These are phyloP conservation scores for Kwoniella botswanensis DNA, from an alignment of 768 basidiomycete genomes.

Conservation along the genomic window DNA sequence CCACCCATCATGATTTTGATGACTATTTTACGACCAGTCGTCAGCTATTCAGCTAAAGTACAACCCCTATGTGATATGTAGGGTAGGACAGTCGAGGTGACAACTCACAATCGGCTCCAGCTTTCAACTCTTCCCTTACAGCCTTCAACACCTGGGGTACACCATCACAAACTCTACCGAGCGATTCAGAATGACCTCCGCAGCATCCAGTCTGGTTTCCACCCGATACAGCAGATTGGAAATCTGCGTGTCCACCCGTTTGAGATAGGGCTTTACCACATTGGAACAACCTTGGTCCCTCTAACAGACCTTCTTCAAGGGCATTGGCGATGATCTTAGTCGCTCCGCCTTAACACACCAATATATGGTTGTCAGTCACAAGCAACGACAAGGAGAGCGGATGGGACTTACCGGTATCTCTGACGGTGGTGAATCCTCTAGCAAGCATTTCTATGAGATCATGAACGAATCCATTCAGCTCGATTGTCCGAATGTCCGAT, in stretches of 20 bases:
- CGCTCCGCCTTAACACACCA: constrained; percentile 49
- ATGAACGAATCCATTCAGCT: not conserved
- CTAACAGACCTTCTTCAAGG: constrained; percentile 59
- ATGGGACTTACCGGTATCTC: constrained; percentile 56
- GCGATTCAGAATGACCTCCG: constrained; percentile 35
- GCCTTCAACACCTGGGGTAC: constrained; percentile 60
- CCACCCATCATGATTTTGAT: constrained; percentile 60
- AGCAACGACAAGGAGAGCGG: too few species aligned
- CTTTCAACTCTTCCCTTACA: constrained; percentile 59
- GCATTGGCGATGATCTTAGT: constrained; percentile 60
- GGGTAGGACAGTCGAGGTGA: not conserved
- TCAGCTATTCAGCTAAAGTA: too few species aligned
- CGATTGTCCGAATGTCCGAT: too few species aligned
- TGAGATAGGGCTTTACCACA: constrained; percentile 61
- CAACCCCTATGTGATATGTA: too few species aligned
- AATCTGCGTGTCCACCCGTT: constrained; percentile 62
- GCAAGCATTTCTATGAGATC: constrained; percentile 53
- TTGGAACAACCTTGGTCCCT: constrained; percentile 60
- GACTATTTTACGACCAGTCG: constrained; percentile 39
- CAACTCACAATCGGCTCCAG: constrained; percentile 57
- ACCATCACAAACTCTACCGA: constrained; percentile 60
- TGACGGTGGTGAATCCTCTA: constrained; percentile 61
- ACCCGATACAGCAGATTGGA: constrained; percentile 51
- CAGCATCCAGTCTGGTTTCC: constrained; percentile 49
- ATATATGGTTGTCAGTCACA: not conserved